A percentile compares a stretch with the other conserved stretches of the same genome.
These are phyloP conservation scores for Pseudocercospora macadamiae DNA, from an alignment of 2,329 filamentous ascomycete species.

Conservation along the genomic window DNA sequence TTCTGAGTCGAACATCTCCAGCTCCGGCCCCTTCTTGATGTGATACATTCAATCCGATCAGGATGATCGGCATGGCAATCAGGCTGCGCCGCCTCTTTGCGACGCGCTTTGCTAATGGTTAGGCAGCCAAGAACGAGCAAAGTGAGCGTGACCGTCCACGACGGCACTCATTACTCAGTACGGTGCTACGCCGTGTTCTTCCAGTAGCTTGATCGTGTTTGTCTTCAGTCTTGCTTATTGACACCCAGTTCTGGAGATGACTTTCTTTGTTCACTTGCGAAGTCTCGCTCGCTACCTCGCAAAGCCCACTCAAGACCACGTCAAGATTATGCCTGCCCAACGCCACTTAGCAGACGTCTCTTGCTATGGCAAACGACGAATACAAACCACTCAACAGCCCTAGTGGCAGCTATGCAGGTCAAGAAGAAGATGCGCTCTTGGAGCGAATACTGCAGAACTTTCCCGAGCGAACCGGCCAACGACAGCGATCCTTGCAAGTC, in stretches of 20 bases:
- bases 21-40: no score
- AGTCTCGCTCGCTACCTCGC: not conserved
- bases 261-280: not conserved
- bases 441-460: not conserved
- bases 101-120: no score
- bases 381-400: slow-evolving; percentile 7
- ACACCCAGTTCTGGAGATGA: not conserved
- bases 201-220: no score
- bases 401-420: not conserved
- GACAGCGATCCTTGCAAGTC: not conserved
- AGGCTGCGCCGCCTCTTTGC: no score
- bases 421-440: not conserved
- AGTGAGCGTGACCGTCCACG: no score
- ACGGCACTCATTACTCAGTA: no score
- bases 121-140: no score
- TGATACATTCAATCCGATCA: no score
- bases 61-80: no score
- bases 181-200: no score
- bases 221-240: not conserved
- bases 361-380: slow-evolving; percentile 3
- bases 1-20: no score
- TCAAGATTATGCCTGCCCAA: not conserved
- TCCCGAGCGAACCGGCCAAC: not conserved
- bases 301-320: not conserved
- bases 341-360: not conserved